Evolutionary conservation across 768 basidiomycete genomes (phyloP).

Genomic region (Collybia sordida): DNA sequence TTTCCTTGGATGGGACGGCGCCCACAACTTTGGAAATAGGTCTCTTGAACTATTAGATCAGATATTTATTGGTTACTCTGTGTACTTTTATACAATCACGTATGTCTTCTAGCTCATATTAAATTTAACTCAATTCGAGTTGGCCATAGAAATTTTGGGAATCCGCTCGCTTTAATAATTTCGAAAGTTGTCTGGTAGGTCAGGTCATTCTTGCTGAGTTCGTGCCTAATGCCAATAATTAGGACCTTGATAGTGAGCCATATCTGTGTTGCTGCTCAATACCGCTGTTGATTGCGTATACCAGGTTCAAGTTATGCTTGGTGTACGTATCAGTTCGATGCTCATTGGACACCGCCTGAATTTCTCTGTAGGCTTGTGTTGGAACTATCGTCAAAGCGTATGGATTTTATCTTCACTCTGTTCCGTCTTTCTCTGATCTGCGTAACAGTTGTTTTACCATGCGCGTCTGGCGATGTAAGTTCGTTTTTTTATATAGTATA

Average conservation of each 20-base stretch:
- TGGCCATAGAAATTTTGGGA: slow-evolving; percentile 33
- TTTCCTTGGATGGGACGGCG: neutral
- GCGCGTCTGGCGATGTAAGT: slow-evolving; percentile 63
- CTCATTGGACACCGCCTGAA: neutral
- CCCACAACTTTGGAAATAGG: slow-evolving; percentile 25
- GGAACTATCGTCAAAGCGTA: slow-evolving; percentile 58
- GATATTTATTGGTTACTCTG: slow-evolving; percentile 46
- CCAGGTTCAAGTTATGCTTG: slow-evolving; percentile 8
- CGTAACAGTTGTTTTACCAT: slow-evolving; percentile 49
- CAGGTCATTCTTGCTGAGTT: neutral
- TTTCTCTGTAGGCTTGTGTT: slow-evolving; percentile 34
- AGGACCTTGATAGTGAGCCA: slow-evolving; percentile 39
- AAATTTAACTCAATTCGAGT: slow-evolving; percentile 4
- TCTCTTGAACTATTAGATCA: slow-evolving; percentile 48
- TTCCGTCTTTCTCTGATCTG: neutral
- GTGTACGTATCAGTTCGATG: neutral
- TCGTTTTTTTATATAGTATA: neutral
- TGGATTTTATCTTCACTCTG: slow-evolving; percentile 12
- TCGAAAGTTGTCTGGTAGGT: slow-evolving; percentile 35
- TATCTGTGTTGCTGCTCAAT: neutral
- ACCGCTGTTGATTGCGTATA: neutral
- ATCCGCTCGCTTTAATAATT: slow-evolving; percentile 24
- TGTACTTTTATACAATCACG: slow-evolving; percentile 58
- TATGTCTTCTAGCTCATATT: slow-evolving; percentile 24
- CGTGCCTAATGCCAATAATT: neutral